Evolutionary conservation across 2,329 filamentous ascomycete species (phyloP), one percentile per base, ranked within the genome.

Genomic region (Trichoderma breve): DNA sequence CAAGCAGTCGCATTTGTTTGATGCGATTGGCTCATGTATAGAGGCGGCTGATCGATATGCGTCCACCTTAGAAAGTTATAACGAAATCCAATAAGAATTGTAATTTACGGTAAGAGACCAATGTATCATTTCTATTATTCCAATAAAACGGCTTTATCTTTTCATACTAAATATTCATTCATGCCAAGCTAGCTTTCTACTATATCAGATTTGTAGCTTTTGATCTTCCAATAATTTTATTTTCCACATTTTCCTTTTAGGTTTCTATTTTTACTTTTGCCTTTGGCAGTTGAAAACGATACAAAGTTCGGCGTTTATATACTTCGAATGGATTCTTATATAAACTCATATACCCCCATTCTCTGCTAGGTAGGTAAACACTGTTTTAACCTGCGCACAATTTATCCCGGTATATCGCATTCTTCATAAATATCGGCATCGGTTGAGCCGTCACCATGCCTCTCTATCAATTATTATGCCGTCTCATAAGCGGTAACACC

Each of bases 21-120:
- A 69, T 69, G 66, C 55, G 15, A 60, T 69, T 69, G 66, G 55
- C 7, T 34, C 66, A 2, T 61, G 66, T 28, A 69, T 69, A 32
- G 66, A 69, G 2, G 66, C 55, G 36, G 55, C 26, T 51, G 55
- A 69, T 21, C 55, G 30, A 60, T 69, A 69, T 43, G 66, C 65
- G 21, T 58, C 65, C 39, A 47, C 65, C 8, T 26, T 61, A 18
- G 36, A 69, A 51, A 26, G 66, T 51, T 58, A 61, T 39, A 32
- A 39, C n/a, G 65, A 43, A 2, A 47, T 55, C 9, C 34, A 32
- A 30, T 43, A 18, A 18, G 65, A 30, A 28, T 32, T 47, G 24
- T 32, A 43, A 26, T 66, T 18, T 24, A 39, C 30, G 60, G 34
- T n/a, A 36, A 39, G 15, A 34, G 18, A 6, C 51, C 14, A 14